Evolutionary conservation across 2,329 filamentous ascomycete genomes (phyloP), one percentile per base, ranked within the genome.

Genomic region (Stemphylium lycopersici): DNA sequence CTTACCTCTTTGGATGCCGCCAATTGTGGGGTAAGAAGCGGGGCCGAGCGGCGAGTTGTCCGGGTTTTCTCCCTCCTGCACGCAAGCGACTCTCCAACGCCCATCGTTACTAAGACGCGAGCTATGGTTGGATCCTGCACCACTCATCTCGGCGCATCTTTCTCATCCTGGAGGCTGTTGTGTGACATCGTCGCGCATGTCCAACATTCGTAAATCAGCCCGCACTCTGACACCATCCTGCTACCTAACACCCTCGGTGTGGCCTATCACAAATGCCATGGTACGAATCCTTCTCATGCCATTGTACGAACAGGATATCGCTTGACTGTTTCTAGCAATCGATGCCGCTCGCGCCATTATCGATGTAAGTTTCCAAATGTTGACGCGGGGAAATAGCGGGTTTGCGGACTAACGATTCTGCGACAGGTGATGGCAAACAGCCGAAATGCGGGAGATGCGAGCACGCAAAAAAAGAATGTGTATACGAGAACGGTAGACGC

Each of bases 321-420:
- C 43, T 59, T 70, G 47, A 66, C 46, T 11, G 11, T 56, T 42
- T 31, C 46, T 44, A 75, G 72, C 66, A 74, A 69, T 58, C 71
- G 71, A 50, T 75, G 72, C 62, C 71, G 71, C 55, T 70, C 67
- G 50, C 70, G 71, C 63, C 72, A 75, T 57, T 74, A 75, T 55
- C 67, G 70, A 48, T 75, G 72, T 74, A 66, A 55, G 61, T 42
- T 45, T 16, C 8, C 1, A 18, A 1, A 12, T n/a, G n/a, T 18
- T 34, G 42, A 16, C 8, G 4, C 29, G 11, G 22, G 31, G 6
- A 22, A 26, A 24, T 36, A 46, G 24, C 15, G 22, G 31, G 16
- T 42, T n/a, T 16, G 29, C 7, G 20, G 20, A 49, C 63, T 72
- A 38, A 72, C 13, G 16, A 48, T 11, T 12, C 26, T 33, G 42